phyloP scores from a whole-genome alignment of 148 eudicot species.

The Tetragonia tetragonoides region DNA sequence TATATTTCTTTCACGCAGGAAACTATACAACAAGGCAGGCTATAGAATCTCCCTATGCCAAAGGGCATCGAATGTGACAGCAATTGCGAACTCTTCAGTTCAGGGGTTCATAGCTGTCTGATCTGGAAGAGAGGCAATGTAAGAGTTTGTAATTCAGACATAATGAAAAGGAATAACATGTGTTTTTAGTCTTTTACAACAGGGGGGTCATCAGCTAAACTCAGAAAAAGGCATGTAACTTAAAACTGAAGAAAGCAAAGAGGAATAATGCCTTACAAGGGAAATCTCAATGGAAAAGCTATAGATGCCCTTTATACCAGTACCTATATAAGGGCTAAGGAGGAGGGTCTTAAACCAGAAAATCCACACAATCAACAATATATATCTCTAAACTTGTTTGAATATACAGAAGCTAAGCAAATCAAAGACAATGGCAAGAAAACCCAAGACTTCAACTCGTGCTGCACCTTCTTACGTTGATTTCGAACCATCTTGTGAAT shows the following conservation, averaged over 20 bases:
- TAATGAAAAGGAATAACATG: background rate
- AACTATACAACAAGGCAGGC: too few relatives aligned
- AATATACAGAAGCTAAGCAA: background rate
- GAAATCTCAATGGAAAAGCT: constrained; percentile 14
- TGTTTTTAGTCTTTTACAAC: constrained; percentile 6
- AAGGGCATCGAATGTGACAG: too few relatives aligned
- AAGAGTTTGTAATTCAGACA: background rate
- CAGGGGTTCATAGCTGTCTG: too few relatives aligned
- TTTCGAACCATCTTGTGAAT: constrained; percentile 38
- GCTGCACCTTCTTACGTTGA: constrained; percentile 22
- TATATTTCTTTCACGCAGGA: too few relatives aligned
- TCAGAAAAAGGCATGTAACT: constrained; percentile 16
- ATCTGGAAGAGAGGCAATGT: too few relatives aligned
- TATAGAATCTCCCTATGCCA: too few relatives aligned
- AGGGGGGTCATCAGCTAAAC: constrained; percentile 9
- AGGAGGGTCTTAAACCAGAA: background rate
- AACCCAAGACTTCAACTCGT: constrained; percentile 18
- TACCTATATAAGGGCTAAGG: constrained; percentile 25
- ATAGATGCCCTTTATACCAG: constrained; percentile 6
- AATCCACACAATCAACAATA: constrained; percentile 1
- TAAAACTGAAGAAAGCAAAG: constrained; percentile 30
- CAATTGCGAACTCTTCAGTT: too few relatives aligned
- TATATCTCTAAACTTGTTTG: background rate
- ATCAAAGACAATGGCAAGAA: constrained; percentile 16
- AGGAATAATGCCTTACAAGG: constrained; percentile 21